Conservation (phyloP, 2,329 filamentous ascomycete genomes). For the Drechslerella dactyloides region DNA sequence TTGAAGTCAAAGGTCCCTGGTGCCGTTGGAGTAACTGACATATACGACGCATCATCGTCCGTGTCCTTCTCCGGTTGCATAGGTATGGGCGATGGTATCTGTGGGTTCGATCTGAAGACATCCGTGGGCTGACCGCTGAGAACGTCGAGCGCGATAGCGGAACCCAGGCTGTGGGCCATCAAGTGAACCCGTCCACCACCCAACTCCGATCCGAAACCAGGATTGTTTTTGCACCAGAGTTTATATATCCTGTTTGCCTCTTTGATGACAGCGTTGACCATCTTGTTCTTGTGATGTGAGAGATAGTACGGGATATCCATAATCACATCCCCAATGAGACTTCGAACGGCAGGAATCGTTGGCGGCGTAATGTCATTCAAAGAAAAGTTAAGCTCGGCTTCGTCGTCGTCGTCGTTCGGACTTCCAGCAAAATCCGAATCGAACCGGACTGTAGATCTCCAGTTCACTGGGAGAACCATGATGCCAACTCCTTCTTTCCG, state of each 20-base stretch:
- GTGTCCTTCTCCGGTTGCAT: conserved; percentile 56
- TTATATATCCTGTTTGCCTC: conserved; percentile 97
- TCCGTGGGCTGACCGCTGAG: conserved; percentile 84
- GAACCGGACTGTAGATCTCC: conserved; percentile 85
- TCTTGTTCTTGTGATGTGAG: conserved; percentile 92
- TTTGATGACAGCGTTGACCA: conserved; percentile 84
- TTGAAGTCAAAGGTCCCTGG: conserved; percentile 79
- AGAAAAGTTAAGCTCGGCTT: conserved; percentile 68
- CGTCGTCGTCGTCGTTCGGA: conserved; percentile 65
- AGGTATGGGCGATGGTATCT: conserved; percentile 45
- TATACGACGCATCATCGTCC: conserved; percentile 58
- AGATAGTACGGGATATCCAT: conserved; percentile 98
- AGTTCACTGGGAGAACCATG: conserved; percentile 94
- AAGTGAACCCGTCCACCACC: conserved; percentile 84
- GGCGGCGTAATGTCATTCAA: conserved; percentile 90
- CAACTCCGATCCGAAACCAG: conserved; percentile 69
- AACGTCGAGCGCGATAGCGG: conserved; percentile 91
- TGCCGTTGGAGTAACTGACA: conserved; percentile 31
- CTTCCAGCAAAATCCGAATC: conserved; percentile 72
- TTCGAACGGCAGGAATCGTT: conserved; percentile 88
- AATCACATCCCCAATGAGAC: conserved; percentile 96
- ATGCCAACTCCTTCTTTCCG: conserved; percentile 76
- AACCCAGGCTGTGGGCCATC: conserved; percentile 90
- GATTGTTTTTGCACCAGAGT: conserved; percentile 93
- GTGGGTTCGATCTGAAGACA: conserved; percentile 32